Percentiles rank a stretch among this genome's conserved stretches.
These are phyloP conservation scores for Epichloe hybrida DNA, from an alignment of 2,329 filamentous ascomycete species.

Conservation along the genomic window DNA sequence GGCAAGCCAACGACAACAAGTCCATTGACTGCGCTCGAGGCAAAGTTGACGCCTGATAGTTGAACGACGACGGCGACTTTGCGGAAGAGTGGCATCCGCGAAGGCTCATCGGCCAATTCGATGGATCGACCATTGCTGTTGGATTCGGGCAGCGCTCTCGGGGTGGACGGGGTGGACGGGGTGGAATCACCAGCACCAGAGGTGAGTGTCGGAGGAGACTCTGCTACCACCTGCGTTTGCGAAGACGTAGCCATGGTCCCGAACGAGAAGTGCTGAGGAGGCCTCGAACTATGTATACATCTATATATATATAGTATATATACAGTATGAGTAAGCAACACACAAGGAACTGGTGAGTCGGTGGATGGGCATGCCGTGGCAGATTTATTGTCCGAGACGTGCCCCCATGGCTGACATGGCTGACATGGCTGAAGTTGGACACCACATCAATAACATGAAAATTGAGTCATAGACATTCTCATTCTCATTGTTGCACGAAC, in stretches of 20 bases:
- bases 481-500: too few species aligned
- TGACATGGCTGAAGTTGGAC: too few species aligned
- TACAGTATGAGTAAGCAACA: neutral
- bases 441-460: too few species aligned
- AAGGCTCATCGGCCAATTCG: neutral
- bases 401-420: neutral
- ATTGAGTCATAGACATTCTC: neutral
- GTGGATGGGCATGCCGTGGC: neutral
- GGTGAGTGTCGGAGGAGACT: neutral
- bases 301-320: neutral
- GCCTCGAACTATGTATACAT: neutral
- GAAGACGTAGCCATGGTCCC: neutral
- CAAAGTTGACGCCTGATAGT: slow-evolving; percentile 1
- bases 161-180: neutral
- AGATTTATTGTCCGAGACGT: neutral
- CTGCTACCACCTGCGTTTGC: neutral
- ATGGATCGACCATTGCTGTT: neutral
- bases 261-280: too few species aligned
- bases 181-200: too few species aligned
- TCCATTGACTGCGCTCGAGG: slow-evolving; percentile 3
- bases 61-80: neutral
- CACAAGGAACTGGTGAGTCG: neutral
- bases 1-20: slow-evolving; percentile 28
- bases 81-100: neutral
- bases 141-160: neutral